Conservation (phyloP, 192 early-diverging fungal species). For the Backusella tarrabulga region DNA sequence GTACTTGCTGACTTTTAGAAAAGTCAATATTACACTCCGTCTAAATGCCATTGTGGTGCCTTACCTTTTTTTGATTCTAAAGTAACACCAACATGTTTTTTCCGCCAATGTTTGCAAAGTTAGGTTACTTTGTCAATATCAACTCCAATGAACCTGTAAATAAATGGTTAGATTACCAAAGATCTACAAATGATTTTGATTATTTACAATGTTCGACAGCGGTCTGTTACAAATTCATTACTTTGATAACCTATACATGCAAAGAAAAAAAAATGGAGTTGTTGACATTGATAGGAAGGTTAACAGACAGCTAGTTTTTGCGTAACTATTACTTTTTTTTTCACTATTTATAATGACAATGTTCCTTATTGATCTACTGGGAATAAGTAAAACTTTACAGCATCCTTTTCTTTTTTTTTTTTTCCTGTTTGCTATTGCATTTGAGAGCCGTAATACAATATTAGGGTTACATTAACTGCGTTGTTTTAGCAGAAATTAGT, state of each 20-base stretch:
- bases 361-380: background rate
- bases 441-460: background rate
- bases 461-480: background rate
- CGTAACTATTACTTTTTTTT: background rate
- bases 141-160: background rate
- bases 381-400: background rate
- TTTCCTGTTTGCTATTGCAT: background rate
- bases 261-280: background rate
- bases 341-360: background rate
- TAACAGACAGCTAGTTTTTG: background rate
- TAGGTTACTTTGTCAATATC: background rate
- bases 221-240: background rate
- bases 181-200: background rate
- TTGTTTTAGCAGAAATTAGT: background rate
- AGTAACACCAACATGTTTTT: background rate
- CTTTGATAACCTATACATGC: background rate
- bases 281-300: background rate
- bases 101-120: background rate
- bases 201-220: background rate
- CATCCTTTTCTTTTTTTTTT: background rate
- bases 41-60: background rate
- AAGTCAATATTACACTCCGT: background rate
- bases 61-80: background rate
- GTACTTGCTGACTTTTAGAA: background rate
- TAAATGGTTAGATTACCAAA: background rate